Evolutionary conservation across 345 rosid species (phyloP), one percentile per base, ranked within the genome.

Genomic region (Eucalyptus shirleyi): DNA sequence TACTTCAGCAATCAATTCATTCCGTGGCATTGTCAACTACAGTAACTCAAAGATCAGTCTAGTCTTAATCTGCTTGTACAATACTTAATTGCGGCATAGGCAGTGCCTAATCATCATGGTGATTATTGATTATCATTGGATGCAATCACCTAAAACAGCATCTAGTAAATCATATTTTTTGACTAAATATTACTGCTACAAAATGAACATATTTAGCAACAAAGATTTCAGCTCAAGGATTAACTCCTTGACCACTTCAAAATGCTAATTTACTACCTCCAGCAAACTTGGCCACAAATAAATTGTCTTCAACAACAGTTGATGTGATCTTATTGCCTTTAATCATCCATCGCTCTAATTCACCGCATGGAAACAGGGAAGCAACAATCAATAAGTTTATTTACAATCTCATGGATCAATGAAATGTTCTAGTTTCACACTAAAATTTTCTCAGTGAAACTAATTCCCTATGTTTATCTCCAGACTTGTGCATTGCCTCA

Each of bases 401-500:
- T 77, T 77, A 77, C 30, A 40, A 21, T 77, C 30, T 77, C 3
- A 6, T 77, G 4, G 3, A 37, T 40, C 42, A 77, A 42, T 3
- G 16, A 12, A 40, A 77, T 77, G 85, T 77, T 77, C 30, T 21
- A 40, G 85, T 40, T 59, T 65, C 28, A 49, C n/a, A 44, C 94
- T 94, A 95, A 89, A 95, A 94, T 82, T 91, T 93, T 89, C 90
- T 89, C 89, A 98, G 94, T 32, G 90, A 92, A 89, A 96, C 96
- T n/a, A 92, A 86, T 69, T 94, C 95, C 88, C 99, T 96, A 87
- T 90, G 89, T 72, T 93, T 97, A 47, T 87, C 88, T 90, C 96
- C 97, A 55, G 99, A 97, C 90, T 96, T 97, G 32, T 97, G 98
- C 99, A 97, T 97, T 51, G 98, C 99, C 51, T 95, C 97, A 15